phyloP scores from a whole-genome alignment of 2,329 filamentous ascomycete species.

The Orbilia brochopaga region DNA sequence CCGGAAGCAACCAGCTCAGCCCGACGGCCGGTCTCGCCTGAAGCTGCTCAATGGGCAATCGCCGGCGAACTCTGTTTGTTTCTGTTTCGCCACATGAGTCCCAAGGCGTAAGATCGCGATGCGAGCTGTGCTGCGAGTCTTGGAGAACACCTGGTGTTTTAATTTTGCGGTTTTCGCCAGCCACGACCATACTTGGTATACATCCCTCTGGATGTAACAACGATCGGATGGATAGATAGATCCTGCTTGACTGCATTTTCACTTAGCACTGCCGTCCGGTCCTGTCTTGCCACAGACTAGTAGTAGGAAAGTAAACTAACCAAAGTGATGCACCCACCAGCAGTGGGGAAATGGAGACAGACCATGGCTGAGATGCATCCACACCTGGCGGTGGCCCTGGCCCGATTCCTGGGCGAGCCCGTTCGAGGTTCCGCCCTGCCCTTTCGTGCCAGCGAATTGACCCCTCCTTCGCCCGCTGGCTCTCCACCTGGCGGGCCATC shows the following conservation, averaged over 20 bases:
- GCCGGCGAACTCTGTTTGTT: not conserved
- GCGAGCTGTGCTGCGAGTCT: not conserved
- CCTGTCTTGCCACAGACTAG: too few relatives aligned
- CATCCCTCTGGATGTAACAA: too few relatives aligned
- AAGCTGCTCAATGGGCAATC: conserved; percentile 44
- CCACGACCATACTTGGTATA: too few relatives aligned
- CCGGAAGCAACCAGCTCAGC: conserved; percentile 40
- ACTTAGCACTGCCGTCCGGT: too few relatives aligned
- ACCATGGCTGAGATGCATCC: not conserved
- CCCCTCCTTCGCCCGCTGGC: conserved; percentile 37
- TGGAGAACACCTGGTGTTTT: conserved; percentile 1
- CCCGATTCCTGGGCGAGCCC: conserved; percentile 28
- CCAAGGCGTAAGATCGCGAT: not conserved
- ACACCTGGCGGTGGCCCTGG: conserved; percentile 13
- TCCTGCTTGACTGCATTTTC: too few relatives aligned
- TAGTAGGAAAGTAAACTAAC: too few relatives aligned
- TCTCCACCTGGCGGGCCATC: conserved; percentile 29
- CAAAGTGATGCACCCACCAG: not conserved
- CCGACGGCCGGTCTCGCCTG: conserved; percentile 24
- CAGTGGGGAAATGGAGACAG: not conserved
- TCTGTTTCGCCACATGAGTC: not conserved
- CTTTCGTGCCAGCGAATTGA: conserved; percentile 48
- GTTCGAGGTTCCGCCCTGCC: conserved; percentile 35
- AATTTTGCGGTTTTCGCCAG: too few relatives aligned
- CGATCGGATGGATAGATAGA: too few relatives aligned